These are phyloP conservation scores for Trichoderma hamatum DNA, from an alignment of 2,329 filamentous ascomycete species.

Conservation along the genomic window DNA sequence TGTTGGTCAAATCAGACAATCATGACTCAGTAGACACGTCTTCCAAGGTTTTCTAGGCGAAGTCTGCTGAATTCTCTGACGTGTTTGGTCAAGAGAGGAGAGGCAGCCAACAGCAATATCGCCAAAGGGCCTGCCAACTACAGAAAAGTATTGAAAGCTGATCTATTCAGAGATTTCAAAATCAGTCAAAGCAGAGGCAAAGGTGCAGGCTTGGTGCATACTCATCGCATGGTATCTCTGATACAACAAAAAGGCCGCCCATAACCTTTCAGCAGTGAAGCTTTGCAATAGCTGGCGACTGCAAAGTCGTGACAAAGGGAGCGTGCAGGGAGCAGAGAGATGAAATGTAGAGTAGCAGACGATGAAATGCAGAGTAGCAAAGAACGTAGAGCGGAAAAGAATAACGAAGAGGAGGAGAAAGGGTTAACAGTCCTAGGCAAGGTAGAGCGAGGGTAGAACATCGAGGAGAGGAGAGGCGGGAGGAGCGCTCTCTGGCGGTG, in stretches of 20 bases:
- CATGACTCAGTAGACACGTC: neutral
- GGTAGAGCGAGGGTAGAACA: neutral
- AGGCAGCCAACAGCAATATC: neutral
- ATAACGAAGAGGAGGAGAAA: neutral
- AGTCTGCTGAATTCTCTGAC: neutral
- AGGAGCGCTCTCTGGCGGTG: neutral
- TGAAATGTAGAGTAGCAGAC: neutral
- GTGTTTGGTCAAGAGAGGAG: neutral
- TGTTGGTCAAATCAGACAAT: no score
- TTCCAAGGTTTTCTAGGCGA: neutral
- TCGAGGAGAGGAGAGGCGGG: neutral
- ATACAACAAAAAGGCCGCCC: neutral
- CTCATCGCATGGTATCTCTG: neutral
- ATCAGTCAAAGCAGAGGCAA: neutral
- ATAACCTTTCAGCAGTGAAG: neutral
- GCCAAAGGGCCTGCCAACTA: neutral
- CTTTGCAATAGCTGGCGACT: neutral
- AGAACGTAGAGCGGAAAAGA: no score
- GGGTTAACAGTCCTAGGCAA: neutral
- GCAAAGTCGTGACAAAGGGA: neutral
- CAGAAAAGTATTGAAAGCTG: neutral
- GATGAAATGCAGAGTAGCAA: no score
- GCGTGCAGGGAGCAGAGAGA: neutral
- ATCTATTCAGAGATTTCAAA: neutral
- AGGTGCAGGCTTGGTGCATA: neutral